Evolutionary conservation across 2,329 filamentous ascomycete genomes (phyloP), one percentile per base, ranked within the genome.

Genomic region (Colletotrichum graminicola): DNA sequence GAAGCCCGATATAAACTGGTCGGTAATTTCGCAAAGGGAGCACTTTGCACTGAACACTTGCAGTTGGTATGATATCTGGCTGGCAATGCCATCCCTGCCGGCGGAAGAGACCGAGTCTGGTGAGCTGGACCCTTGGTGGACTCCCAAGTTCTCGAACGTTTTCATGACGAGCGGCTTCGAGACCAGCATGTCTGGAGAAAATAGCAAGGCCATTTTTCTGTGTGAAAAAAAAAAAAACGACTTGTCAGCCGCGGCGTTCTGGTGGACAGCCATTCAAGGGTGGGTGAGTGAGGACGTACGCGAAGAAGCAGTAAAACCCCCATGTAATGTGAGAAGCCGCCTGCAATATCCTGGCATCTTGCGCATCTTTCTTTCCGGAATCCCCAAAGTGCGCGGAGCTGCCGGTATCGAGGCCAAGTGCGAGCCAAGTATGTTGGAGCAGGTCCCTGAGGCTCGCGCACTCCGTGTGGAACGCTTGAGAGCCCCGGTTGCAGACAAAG

Each of bases 271-370:
- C 26, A 32, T 6, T 16, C 11, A 47, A 41, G 39, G 36, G 26
- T 1, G 29, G 6, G 4, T 32, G 49, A 23, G 45, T 21, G 18
- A n/a, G 36, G 0, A 41, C 76, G 59, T 65, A 76, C 76, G 66
- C 66, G 18, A 77, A 73, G 12, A 77, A 56, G 63, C 62, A 73
- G 34, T 76, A 76, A 10, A 77, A 70, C 2, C 76, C 76, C 74
- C 75, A 77, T 6, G 70, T 29, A 5, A 75, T 74, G 3, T 56
- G 66, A 3, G 71, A 71, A 7, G 73, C 7, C 1, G 74, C 75
- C 56, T 74, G 67, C 14, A 64, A 47, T 14, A 60, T 52, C 18
- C 54, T 56, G 14, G 16, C n/a, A 18, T 62, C 49, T 11, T 39
- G 14, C 11, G 26, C 6, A 3, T 18, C 3, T 3, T 41, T 26